Evolutionary conservation across 495 filamentous ascomycete genomes (phyloP), one percentile per base, ranked within the genome.

Genomic region (Alectoria sarmentosa): DNA sequence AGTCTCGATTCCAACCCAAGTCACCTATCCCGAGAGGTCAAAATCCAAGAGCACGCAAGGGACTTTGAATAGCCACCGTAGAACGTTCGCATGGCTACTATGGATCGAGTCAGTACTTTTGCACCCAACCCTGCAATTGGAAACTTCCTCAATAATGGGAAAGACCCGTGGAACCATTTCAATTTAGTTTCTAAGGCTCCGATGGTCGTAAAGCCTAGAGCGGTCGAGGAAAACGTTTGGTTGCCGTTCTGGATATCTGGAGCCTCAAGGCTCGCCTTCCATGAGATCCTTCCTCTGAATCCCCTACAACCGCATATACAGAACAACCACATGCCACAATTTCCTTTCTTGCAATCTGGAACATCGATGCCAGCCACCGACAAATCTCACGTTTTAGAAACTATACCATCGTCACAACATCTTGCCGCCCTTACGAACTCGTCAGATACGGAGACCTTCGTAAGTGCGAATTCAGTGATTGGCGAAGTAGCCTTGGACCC

Each of bases 401-500:
- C 19, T 36, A 38, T 34, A 21, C 5, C 41, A 48, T 34, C 41
- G 6, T 44, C 28, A 2, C 28, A 44, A 48, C 26, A 61, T 23
- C 59, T 61, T 15, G 17, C 41, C 19, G 59, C 28, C 17, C 41
- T 61, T 34, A 61, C 59, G 37, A 8, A 34, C 15, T 61, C 59
- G 9, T 17, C 49, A 7, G 49, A 54, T 54, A 54, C 26, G 1
- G 15, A 32, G 13, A 54, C 26, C 28, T 54, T 32, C 9, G 49
- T 30, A 0, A 54, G 49, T 14, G 49, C 49, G 13, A 17, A 8
- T 13, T 54, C 49, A 1, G 49, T 4, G 0, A 7, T 54, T 19
- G 49, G 11, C 26, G 28, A 54, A 32, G 3, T 1, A 54, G 49
- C 26, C 1, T 19, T 30, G 26, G 49, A 54, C 28, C 17, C 28